Base-by-base conservation (phyloP, 2,329 filamentous ascomycete genomes). In the Diplodia seriata region DNA sequence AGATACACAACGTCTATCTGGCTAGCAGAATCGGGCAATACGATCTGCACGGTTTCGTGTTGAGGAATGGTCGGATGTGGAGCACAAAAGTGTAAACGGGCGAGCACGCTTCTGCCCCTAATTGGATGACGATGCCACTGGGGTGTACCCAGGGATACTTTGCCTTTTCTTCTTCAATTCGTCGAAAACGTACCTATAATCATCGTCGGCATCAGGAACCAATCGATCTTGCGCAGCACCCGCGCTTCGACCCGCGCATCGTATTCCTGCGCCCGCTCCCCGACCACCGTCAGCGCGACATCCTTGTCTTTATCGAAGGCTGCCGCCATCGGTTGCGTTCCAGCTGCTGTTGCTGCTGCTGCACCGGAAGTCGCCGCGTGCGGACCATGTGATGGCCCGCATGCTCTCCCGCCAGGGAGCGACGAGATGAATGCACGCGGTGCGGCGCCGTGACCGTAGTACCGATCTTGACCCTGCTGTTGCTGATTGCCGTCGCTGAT, bases 171-270 rank as follows among this genome's bases (percentile, higher is more conserved):
- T 11, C 43, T 20, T 47, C 43, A 47, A 47, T 47, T 20, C 43
- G n/a, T 20, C 43, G 33, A 33, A 11, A 43, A 69, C 73, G 15
- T 73, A 79, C 78, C 78, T 29, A 79, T 68, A 29, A 80, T 73
- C 89, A 91, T 91, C 14, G 86, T 84, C 0, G 90, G 90, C 40
- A 91, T 90, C 55, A 91, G 77, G 70, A 89, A 89, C 70, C 82
- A 78, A 72, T 91, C 89, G 63, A 91, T 90, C 78, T 91, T 91
- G 57, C 86, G 81, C 29, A 91, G 77, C 9, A 89, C 88, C 56
- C 85, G 82, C 20, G 81, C 83, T 68, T 85, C 85, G 0, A 87
- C 76, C 0, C 76, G 79, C 0, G 85, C 84, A 72, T 90, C 88
- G 54, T 89, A 81, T 3, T 77, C 74, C 69, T 85, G 84, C 3